phyloP scores from a whole-genome alignment of 148 eudicot species.

The Cornus florida region DNA sequence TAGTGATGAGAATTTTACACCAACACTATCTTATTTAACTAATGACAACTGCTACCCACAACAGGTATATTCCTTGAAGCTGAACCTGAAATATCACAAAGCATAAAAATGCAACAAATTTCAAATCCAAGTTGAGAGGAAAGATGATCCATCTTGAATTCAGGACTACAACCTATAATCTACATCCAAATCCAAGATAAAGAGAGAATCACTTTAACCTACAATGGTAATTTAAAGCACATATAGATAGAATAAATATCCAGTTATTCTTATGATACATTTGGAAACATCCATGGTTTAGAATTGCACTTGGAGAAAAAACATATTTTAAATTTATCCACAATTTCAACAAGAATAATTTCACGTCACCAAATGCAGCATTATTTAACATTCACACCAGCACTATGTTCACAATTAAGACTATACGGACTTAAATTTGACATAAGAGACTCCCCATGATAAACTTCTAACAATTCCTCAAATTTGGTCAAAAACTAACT shows the following conservation, averaged over 20 bases:
- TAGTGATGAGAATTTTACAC: neutral
- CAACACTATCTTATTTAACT: neutral
- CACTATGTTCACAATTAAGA: neutral
- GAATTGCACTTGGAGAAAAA: no score
- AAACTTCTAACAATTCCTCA: no score
- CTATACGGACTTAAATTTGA: neutral
- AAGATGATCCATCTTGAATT: neutral
- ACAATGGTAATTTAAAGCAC: neutral
- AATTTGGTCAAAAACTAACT: no score
- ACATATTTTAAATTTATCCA: no score
- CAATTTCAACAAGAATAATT: no score
- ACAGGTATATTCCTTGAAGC: neutral
- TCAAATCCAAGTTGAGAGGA: neutral
- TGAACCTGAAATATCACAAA: neutral
- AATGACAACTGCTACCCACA: neutral
- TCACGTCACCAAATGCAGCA: no score
- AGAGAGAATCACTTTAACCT: neutral
- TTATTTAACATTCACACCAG: neutral
- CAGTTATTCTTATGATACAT: neutral
- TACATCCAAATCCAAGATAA: neutral
- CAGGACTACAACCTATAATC: neutral
- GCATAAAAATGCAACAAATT: neutral
- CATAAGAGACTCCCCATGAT: neutral
- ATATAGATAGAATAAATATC: neutral
- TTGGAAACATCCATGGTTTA: no score